A percentile compares a stretch with the other conserved stretches of the same genome.
Conservation (phyloP, 371 early-diverging fungal genomes). For the Syncephalastrum contaminatum region DNA sequence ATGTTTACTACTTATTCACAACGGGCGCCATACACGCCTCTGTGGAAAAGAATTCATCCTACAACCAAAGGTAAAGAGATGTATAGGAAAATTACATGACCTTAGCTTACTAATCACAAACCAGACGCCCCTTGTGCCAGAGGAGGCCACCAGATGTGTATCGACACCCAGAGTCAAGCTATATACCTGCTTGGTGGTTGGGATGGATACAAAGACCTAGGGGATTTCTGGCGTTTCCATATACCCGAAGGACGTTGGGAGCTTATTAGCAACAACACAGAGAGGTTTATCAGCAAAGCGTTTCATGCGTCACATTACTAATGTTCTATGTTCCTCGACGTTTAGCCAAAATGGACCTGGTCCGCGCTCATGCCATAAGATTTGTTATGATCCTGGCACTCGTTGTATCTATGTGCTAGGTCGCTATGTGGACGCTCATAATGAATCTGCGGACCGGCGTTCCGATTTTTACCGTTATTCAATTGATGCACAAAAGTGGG, state of each 20-base stretch:
- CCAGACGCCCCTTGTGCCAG: conserved; percentile 57
- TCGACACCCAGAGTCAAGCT: conserved; percentile 70
- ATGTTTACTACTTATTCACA: conserved; percentile 74
- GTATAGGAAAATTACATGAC: neutral
- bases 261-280: conserved; percentile 73
- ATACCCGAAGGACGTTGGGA: conserved; percentile 67
- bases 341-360: conserved; percentile 82
- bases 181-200: conserved; percentile 96
- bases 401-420: conserved; percentile 84
- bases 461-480: conserved; percentile 91
- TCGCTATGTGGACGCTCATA: conserved; percentile 78
- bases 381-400: conserved; percentile 79
- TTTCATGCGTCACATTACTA: no score
- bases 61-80: conserved; percentile 24
- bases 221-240: conserved; percentile 90
- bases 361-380: conserved; percentile 91
- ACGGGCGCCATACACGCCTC: conserved; percentile 64
- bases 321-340: no score
- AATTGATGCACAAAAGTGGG: conserved; percentile 68
- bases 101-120: conserved; percentile 11
- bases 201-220: conserved; percentile 86
- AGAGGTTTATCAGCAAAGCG: conserved; percentile 34
- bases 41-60: conserved; percentile 65
- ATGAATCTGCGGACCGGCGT: conserved; percentile 51
- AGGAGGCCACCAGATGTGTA: conserved; percentile 98